These are phyloP conservation scores for Sphagnum fallax DNA, from an alignment of 228 moss, liverwort and hornwort species.

Conservation along the genomic window DNA sequence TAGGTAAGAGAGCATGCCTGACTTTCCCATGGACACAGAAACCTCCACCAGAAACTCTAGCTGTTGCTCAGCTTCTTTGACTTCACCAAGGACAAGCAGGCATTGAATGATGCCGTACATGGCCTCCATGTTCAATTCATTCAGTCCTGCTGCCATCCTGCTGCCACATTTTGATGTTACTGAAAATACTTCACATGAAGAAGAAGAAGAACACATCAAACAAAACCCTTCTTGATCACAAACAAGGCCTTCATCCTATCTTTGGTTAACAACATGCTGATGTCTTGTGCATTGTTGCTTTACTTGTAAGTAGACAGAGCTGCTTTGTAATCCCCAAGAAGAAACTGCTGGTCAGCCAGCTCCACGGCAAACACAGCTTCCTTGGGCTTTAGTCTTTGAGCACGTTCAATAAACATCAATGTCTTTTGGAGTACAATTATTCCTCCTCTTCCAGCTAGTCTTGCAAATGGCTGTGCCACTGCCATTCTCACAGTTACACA, in stretches of 20 bases:
- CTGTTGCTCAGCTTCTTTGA: constrained; percentile 68
- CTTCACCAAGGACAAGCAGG: constrained; percentile 56
- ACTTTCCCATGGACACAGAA: constrained; percentile 53
- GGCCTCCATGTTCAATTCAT: constrained; percentile 64
- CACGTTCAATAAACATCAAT: constrained; percentile 46
- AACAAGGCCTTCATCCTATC: neutral
- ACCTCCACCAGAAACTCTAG: constrained; percentile 71
- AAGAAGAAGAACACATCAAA: too few species aligned
- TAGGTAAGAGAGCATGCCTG: constrained; percentile 58
- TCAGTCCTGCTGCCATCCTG: constrained; percentile 59
- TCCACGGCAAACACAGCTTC: constrained; percentile 52
- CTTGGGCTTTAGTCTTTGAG: constrained; percentile 34
- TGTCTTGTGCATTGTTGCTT: neutral
- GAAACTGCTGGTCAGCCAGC: constrained; percentile 63
- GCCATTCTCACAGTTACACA: constrained; percentile 2
- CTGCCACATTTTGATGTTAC: neutral
- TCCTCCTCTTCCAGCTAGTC: constrained; percentile 59
- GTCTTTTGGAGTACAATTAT: constrained; percentile 47
- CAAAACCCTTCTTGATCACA: neutral
- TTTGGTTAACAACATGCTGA: neutral
- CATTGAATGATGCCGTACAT: constrained; percentile 72
- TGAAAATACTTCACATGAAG: too few species aligned
- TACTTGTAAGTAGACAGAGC: constrained; percentile 68
- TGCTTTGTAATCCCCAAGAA: constrained; percentile 53
- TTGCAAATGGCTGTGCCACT: constrained; percentile 57